Evolutionary conservation across 139 green algal genomes (phyloP).

Genomic region (Nannochloris sp.): DNA sequence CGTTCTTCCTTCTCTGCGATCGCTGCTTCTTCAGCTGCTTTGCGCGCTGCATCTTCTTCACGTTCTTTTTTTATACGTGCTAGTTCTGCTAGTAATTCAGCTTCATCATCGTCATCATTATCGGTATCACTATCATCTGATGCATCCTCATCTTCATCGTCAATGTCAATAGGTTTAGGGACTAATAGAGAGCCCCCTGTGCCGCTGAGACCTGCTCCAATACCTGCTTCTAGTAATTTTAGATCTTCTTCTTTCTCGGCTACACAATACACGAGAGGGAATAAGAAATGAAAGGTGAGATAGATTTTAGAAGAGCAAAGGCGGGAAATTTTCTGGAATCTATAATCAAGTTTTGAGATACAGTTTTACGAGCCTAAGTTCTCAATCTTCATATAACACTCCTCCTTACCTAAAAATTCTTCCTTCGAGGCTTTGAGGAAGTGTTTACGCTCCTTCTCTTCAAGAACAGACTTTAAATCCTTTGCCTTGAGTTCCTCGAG

Average conservation of each 20-base stretch:
- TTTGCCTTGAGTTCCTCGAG: constrained; percentile 34
- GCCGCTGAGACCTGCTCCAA: not conserved
- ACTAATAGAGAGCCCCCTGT: constrained; percentile 39
- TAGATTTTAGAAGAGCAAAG: not conserved
- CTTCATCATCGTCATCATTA: constrained; percentile 90
- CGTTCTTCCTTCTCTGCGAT: constrained; percentile 55
- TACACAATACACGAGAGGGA: too few species aligned
- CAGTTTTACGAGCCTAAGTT: too few species aligned
- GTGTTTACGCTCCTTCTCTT: constrained; percentile 75
- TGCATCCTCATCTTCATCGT: constrained; percentile 38
- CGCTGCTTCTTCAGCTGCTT: constrained; percentile 45
- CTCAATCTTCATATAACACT: too few species aligned
- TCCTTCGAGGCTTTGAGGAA: constrained; percentile 35
- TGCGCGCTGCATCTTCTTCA: constrained; percentile 53
- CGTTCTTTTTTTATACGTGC: constrained; percentile 90
- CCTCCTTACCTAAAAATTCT: constrained; percentile 6
- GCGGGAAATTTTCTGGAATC: too few species aligned
- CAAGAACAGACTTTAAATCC: constrained; percentile 59
- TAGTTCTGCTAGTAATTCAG: constrained; percentile 88
- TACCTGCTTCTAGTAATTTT: constrained; percentile 55
- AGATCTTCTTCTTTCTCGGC: constrained; percentile 72
- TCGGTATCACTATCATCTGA: constrained; percentile 46
- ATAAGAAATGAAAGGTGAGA: too few species aligned
- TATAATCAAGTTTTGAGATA: too few species aligned
- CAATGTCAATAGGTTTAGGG: constrained; percentile 50